Evolutionary conservation across 31 red algal genomes (phyloP), one percentile per base, ranked within the genome.

Genomic region (Odonthalia washingtoniensis): DNA sequence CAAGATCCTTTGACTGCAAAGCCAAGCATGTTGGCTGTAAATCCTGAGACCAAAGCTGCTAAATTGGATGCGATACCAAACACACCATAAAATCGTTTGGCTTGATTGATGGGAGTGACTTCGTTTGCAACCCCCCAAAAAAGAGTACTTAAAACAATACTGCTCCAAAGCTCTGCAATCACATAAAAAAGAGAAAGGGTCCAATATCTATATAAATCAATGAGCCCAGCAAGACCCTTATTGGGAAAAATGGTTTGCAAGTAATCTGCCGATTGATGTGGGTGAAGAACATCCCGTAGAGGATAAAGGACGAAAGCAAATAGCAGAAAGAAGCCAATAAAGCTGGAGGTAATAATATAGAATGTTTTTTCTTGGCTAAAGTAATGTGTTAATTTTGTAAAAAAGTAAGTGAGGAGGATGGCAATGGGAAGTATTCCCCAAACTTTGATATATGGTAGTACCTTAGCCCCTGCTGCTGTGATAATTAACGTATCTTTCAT

Each of bases 41-140:
- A 99, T 96, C 61, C 96, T 94, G 36, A 99, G 92, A 44, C 42
- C 42, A 44, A 44, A 44, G 42, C 42, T 17, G 97, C 97, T 1
- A 99, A 94, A 84, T 99, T 99, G 30, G 97, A 94, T 61, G 85
- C 91, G 28, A 99, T 75, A 0, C 97, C 97, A 87, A 99, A 99
- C 36, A 99, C 61, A 21, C 94, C 94, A 43, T 96, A 99, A 77
- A 94, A 99, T 85, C 96, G 96, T 72, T 99, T 96, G 32, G 97
- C 97, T 74, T 99, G 94, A 63, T 96, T 87, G 16, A 99, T 94
- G 65, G 91, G 89, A 43, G 94, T 99, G 32, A 96, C 91, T 70
- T 99, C 97, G 80, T 99, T 99, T 40, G 97, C 94, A 78, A 99
- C 96, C 52, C 97, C 97, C 97, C 97, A 99, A 87, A 99, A 99